Percentiles rank a stretch among this genome's conserved stretches.
These are phyloP conservation scores for Fusarium sterilihyphosum DNA, from an alignment of 2,329 filamentous ascomycete genomes.

Conservation along the genomic window DNA sequence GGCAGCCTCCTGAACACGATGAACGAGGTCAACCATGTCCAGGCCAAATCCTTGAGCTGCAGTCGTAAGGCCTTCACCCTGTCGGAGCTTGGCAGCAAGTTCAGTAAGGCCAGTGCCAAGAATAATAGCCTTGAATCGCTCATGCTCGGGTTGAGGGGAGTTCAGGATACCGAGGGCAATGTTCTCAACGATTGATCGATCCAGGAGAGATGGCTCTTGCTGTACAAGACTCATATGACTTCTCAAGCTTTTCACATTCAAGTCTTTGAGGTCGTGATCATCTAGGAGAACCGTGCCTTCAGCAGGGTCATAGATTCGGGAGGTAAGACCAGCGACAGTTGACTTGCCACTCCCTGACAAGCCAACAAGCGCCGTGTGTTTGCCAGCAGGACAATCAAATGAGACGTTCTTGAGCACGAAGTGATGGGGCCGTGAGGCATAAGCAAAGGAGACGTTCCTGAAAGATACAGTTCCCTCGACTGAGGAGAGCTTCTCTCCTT, in stretches of 20 bases:
- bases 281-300: conserved; percentile 59
- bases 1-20: conserved; percentile 61
- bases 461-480: conserved; percentile 53
- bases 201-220: conserved; percentile 57
- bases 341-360: conserved; percentile 68
- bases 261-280: conserved; percentile 56
- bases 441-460: conserved; percentile 56
- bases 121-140: conserved; percentile 56
- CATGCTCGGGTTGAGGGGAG: conserved; percentile 52
- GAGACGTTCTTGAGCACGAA: conserved; percentile 56
- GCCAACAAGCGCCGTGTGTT: conserved; percentile 67
- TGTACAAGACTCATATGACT: conserved; percentile 57
- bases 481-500: conserved; percentile 54
- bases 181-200: conserved; percentile 60
- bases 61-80: conserved; percentile 58
- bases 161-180: conserved; percentile 61
- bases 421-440: conserved; percentile 55
- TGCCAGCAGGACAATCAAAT: conserved; percentile 59
- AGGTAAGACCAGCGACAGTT: conserved; percentile 63
- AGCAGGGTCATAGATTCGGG: conserved; percentile 67
- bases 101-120: conserved; percentile 60
- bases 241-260: conserved; percentile 58
- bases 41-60: conserved; percentile 56
- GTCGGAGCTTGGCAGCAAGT: conserved; percentile 61
- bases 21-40: conserved; percentile 61